Evolutionary conservation across 139 green algal species (phyloP).

Genomic region (Cymbomonas tetramitiformis): DNA sequence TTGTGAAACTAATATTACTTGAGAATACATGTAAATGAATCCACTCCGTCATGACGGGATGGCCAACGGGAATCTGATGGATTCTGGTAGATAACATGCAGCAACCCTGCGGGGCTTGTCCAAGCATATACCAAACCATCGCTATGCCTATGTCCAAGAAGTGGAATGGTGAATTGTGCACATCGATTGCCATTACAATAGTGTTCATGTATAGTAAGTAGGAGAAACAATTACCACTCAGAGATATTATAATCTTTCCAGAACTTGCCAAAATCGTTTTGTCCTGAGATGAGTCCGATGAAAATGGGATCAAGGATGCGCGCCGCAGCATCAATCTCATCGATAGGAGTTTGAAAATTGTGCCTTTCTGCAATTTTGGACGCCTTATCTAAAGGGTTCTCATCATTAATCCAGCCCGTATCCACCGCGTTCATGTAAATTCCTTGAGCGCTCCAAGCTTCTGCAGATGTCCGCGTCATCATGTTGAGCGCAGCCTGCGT

Average conservation of each 20-base stretch:
- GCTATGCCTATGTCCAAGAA: too few relatives aligned
- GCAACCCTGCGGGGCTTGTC: too few relatives aligned
- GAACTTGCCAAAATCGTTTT: conserved; percentile 5
- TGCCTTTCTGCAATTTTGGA: conserved; percentile 13
- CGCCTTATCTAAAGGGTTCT: conserved; percentile 10
- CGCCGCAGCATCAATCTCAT: conserved; percentile 21
- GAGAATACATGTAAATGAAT: too few relatives aligned
- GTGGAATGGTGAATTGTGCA: too few relatives aligned
- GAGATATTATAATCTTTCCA: conserved; percentile 14
- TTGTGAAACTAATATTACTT: too few relatives aligned
- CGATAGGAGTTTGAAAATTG: conserved; percentile 21
- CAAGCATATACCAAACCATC: too few relatives aligned
- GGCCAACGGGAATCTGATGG: too few relatives aligned
- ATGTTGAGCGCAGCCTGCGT: conserved; percentile 20
- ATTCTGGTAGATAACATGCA: too few relatives aligned
- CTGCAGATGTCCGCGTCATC: conserved; percentile 15
- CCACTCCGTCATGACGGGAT: too few relatives aligned
- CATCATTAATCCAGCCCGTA: conserved; percentile 23
- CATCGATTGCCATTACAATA: too few relatives aligned
- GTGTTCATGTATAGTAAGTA: too few relatives aligned
- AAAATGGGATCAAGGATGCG: conserved; percentile 9
- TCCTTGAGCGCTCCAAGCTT: background rate
- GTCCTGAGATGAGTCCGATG: background rate
- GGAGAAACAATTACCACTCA: too few relatives aligned
- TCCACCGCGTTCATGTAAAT: conserved; percentile 21